These are phyloP conservation scores for Kluyveromyces siamensis DNA, from an alignment of 805 yeast genomes.

Conservation along the genomic window DNA sequence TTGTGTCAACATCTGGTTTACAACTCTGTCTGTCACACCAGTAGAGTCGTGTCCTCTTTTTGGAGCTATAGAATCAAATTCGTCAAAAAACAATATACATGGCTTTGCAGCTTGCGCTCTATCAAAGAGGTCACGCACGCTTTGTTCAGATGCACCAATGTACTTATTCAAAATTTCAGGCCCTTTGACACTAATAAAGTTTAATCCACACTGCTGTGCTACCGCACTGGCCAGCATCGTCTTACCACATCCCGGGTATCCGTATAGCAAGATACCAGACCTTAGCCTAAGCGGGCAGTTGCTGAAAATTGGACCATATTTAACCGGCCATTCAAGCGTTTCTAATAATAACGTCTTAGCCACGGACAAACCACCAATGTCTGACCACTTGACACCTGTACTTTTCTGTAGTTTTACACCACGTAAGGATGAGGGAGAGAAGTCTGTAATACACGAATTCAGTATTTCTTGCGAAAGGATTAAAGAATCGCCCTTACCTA, in stretches of 20 bases:
- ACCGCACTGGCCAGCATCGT: conserved; percentile 88
- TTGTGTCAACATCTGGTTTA: conserved; percentile 91
- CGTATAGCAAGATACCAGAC: conserved; percentile 84
- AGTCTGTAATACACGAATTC: conserved; percentile 52
- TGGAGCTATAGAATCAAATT: conserved; percentile 95
- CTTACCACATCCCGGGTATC: conserved; percentile 97
- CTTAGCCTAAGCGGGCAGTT: conserved; percentile 79
- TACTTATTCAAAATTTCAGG: conserved; percentile 93
- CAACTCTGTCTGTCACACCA: conserved; percentile 96
- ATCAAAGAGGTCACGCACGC: conserved; percentile 86
- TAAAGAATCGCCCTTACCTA: conserved; percentile 37
- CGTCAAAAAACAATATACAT: conserved; percentile 87
- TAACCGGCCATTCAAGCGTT: conserved; percentile 95
- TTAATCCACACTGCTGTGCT: conserved; percentile 87
- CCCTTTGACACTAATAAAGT: conserved; percentile 88
- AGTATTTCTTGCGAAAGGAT: conserved; percentile 34
- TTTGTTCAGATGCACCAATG: conserved; percentile 95
- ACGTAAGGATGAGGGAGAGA: conserved; percentile 70
- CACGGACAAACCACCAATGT: conserved; percentile 77
- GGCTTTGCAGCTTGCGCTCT: conserved; percentile 94
- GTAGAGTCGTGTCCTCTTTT: conserved; percentile 97
- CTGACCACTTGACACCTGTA: conserved; percentile 57
- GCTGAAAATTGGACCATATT: conserved; percentile 89
- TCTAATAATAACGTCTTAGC: conserved; percentile 73
- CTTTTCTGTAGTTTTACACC: conserved; percentile 79